Conservation (phyloP, 2,329 filamentous ascomycete genomes). For the Pseudogymnoascus sp. region DNA sequence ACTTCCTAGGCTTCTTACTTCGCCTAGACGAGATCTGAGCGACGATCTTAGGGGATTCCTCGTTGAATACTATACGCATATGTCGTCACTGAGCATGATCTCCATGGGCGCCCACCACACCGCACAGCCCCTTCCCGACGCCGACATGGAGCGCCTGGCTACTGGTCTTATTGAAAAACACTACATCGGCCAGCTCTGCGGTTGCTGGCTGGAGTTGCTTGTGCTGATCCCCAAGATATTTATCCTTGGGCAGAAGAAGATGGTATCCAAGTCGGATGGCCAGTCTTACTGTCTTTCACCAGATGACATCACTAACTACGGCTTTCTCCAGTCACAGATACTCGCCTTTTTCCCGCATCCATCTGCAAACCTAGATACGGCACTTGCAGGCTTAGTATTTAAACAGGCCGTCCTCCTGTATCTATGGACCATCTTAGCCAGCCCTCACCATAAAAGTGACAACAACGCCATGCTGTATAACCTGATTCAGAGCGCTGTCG, state of each 20-base stretch:
- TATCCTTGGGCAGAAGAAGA: slow-evolving; percentile 34
- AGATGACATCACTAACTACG: slow-evolving; percentile 37
- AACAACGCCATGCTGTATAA: neutral
- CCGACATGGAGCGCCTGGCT: slow-evolving; percentile 26
- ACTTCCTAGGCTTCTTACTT: slow-evolving; percentile 30
- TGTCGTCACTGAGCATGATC: slow-evolving; percentile 38
- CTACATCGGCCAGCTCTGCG: slow-evolving; percentile 32
- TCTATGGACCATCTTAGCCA: slow-evolving; percentile 21
- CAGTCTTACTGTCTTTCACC: slow-evolving; percentile 25
- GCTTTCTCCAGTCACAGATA: slow-evolving; percentile 34
- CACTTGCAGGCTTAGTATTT: slow-evolving; percentile 35
- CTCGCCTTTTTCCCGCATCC: slow-evolving; percentile 32
- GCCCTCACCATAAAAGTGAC: neutral
- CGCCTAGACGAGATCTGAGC: slow-evolving; percentile 27
- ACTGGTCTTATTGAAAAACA: slow-evolving; percentile 24
- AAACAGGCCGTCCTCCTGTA: slow-evolving; percentile 38
- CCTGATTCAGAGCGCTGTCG: slow-evolving; percentile 20
- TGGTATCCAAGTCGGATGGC: slow-evolving; percentile 24
- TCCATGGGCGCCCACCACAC: slow-evolving; percentile 31
- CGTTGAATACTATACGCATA: slow-evolving; percentile 41
- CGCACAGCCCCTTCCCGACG: slow-evolving; percentile 27
- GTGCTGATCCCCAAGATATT: slow-evolving; percentile 34
- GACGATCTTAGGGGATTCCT: slow-evolving; percentile 36
- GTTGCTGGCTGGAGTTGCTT: slow-evolving; percentile 33
- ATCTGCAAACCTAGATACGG: slow-evolving; percentile 30